phyloP scores from a whole-genome alignment of 1,284 basidiomycete species.

The Meira miltonrushii region DNA sequence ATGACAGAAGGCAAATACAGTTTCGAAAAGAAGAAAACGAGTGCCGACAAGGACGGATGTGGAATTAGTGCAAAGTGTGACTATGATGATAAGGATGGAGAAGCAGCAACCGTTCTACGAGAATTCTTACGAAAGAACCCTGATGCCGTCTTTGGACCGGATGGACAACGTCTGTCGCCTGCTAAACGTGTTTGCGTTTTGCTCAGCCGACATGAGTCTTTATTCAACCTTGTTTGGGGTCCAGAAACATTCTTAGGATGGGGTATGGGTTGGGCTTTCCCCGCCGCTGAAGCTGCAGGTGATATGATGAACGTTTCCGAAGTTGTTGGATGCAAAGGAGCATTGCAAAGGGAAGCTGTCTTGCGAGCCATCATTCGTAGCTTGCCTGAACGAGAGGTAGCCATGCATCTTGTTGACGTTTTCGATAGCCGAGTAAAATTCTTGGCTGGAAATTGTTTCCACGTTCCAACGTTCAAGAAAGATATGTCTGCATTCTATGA shows the following conservation, averaged over 20 bases:
- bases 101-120: not conserved
- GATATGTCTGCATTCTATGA: slow-evolving; percentile 30
- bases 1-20: slow-evolving; percentile 4
- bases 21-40: not conserved
- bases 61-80: not conserved
- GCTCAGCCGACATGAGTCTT: slow-evolving; percentile 9
- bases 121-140: slow-evolving; percentile 6
- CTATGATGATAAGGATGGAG: not conserved
- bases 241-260: slow-evolving; percentile 46
- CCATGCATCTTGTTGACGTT: slow-evolving; percentile 37
- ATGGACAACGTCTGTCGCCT: slow-evolving; percentile 11
- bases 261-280: slow-evolving; percentile 49
- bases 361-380: slow-evolving; percentile 36
- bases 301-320: slow-evolving; percentile 21
- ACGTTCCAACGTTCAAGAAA: slow-evolving; percentile 21
- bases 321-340: slow-evolving; percentile 22
- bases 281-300: slow-evolving; percentile 32
- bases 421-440: slow-evolving; percentile 21
- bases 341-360: slow-evolving; percentile 41
- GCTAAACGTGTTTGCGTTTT: slow-evolving; percentile 14
- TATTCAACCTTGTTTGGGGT: slow-evolving; percentile 34
- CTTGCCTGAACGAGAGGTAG: slow-evolving; percentile 34
- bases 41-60: not conserved
- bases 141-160: slow-evolving; percentile 11
- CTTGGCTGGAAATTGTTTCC: slow-evolving; percentile 12